Evolutionary conservation across 2,329 filamentous ascomycete genomes (phyloP), one percentile per base, ranked within the genome.

Genomic region (Colletotrichum sp.): DNA sequence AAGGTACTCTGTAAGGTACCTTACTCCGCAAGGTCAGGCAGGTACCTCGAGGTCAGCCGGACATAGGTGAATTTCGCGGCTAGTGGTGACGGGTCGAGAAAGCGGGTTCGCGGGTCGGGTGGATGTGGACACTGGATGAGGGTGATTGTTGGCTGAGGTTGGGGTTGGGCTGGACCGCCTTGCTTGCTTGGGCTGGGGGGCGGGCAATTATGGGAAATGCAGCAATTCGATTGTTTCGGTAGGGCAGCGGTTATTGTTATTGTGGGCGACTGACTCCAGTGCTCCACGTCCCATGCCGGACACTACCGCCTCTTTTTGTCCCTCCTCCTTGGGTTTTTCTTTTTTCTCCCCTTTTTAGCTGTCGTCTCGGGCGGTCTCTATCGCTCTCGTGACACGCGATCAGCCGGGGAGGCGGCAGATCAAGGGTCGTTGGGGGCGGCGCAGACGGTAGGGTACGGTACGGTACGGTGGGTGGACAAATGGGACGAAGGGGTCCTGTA

Each of bases 331-430:
- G 16, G 8, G 15, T 8, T 64, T 64, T 68, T 48, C 34, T 48
- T 60, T 59, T 60, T 69, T 39, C 34, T 73, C 26, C 28, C 48
- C 30, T 30, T 36, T 57, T 57, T 16, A 28, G 22, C 28, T 15
- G 39, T 65, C 39, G 44, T 30, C 28, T 64, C 18, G n/a, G 32
- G 36, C 59, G 57, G 70, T 64, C 55, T 65, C 48, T 57, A 48
- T 68, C 32, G 57, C 55, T 73, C 71, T 68, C 57, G 69, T 74
- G 70, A 76, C 73, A 76, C 55, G 64, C 74, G 74, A 76, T 74
- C 70, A 69, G 44, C 64, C 39, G 39, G 71, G 68, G 65, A 32
- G 36, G 68, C 24, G 68, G 36, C 32, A 28, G 71, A 74, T 74
- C 71, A 64, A 64, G 66, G 71, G 67, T 28, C 28, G 28, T 62